Percentiles rank a stretch among this genome's conserved stretches.
phyloP scores from a whole-genome alignment of 768 basidiomycete genomes.

The Podaxis mareebaensis region DNA sequence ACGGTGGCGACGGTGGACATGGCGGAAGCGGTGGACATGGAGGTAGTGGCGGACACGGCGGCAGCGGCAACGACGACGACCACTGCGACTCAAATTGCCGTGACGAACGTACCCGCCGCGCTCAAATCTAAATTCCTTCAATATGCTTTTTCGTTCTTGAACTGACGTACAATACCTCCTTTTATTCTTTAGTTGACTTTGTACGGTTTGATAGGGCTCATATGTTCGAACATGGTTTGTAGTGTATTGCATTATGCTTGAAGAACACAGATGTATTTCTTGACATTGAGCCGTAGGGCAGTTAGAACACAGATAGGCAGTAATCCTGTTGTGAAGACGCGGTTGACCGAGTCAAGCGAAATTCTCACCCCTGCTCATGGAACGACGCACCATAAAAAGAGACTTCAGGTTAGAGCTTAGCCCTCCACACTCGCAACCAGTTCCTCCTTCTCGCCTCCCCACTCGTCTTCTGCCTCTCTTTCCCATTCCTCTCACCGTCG shows the following conservation, averaged over 20 bases:
- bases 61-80: background rate
- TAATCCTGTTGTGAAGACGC: too few relatives aligned
- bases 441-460: conserved; percentile 7
- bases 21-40: background rate
- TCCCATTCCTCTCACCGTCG: conserved; percentile 13
- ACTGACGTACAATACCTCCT: background rate
- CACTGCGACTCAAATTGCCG: conserved; percentile 3
- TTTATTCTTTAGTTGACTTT: background rate
- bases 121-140: background rate
- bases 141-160: background rate
- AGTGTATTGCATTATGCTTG: background rate
- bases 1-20: background rate
- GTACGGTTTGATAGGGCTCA: background rate
- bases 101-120: conserved; percentile 8
- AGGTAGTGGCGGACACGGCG: background rate
- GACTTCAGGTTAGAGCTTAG: conserved; percentile 13
- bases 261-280: background rate
- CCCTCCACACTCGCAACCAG: conserved; percentile 10
- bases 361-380: background rate
- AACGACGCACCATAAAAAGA: background rate
- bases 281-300: background rate
- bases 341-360: too few relatives aligned
- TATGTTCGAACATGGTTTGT: background rate
- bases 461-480: background rate
- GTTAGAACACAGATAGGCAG: too few relatives aligned